phyloP scores from a whole-genome alignment of 2,329 filamentous ascomycete genomes.

The Graphilbum fragrans region DNA sequence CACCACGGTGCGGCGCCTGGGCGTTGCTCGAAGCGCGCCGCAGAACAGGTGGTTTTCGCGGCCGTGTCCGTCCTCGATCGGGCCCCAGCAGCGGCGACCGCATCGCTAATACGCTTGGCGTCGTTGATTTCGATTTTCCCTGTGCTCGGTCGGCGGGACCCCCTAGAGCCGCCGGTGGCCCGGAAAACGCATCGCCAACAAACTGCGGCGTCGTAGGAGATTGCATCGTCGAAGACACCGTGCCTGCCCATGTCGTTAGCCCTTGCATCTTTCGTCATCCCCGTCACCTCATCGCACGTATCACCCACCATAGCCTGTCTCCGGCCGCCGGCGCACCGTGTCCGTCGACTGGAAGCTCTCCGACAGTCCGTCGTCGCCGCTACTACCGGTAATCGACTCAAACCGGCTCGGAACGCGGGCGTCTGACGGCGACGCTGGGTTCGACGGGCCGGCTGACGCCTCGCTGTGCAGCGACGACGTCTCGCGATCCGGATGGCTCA shows the following conservation, averaged over 20 bases:
- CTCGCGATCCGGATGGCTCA: not conserved
- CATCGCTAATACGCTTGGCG: conserved; percentile 12
- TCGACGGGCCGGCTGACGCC: not conserved
- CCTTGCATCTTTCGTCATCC: not conserved
- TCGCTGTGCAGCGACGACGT: not conserved
- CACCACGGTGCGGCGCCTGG: conserved; percentile 65
- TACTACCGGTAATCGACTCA: not conserved
- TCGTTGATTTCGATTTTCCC: not conserved
- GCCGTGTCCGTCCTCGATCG: conserved; percentile 38
- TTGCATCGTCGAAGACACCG: not conserved
- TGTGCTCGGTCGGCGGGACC: conserved; percentile 20
- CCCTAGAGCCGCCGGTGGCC: conserved; percentile 1
- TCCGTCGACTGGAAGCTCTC: conserved; percentile 49
- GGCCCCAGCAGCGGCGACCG: conserved; percentile 32
- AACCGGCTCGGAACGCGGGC: not conserved
- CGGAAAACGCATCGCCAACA: not conserved
- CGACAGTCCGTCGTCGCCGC: conserved; percentile 25
- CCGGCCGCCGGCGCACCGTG: conserved; percentile 45
- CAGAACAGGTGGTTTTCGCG: conserved; percentile 60
- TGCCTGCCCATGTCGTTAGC: not conserved
- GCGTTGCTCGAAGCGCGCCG: conserved; percentile 63
- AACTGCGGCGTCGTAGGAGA: not conserved
- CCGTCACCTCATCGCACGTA: not conserved
- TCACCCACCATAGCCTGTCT: conserved; percentile 42
- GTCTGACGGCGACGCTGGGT: not conserved